Base-by-base conservation (phyloP, 768 basidiomycete genomes). In the Calocybe gangraenosa region DNA sequence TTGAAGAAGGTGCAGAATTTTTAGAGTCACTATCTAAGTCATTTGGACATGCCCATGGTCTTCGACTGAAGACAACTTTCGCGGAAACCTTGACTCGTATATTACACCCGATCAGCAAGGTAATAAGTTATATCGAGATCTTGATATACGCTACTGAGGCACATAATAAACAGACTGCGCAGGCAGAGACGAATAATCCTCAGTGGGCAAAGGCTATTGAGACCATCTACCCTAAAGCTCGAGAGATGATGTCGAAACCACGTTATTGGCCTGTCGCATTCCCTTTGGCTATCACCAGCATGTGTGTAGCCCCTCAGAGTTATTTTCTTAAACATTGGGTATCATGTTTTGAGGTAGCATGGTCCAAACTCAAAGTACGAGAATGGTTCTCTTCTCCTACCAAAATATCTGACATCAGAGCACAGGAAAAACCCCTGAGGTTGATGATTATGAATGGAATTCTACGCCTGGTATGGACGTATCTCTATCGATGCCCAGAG, bases 151-250 rank as follows among this genome's bases (percentile, higher is more conserved):
- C 14, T 20, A 44, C 57, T n/a, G 37, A 47, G 28, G 42, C 11
- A 34, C 40, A 17, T 17, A 17, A 20, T 44, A 31, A 30, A 18
- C 42, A 93, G 88, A 94, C 87, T 31, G 94, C 91, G 0, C 92
- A 93, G 66, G 93, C 91, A 5, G 93, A 97, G 66, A 92, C 94
- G 39, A 96, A 96, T 56, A 87, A 94, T 62, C 93, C 93, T 0
- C 76, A 87, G 53, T 97, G 93, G 93, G 90, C 85, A 4, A 92
- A 90, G 60, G 92, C 93, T 0, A 87, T 93, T 22, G 86, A 92
- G 60, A 69, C 75, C 10, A 89, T 94, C 25, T 83, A 82, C 59
- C 85, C 87, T 2, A 89, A 85, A 58, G 87, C 87, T 2, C 75
- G 78, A 49, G 87, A 90, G 44, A 86, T 93, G 84, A 82, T 88